Conservation (phyloP, 805 yeast genomes). For the Spathaspora arborariae region DNA sequence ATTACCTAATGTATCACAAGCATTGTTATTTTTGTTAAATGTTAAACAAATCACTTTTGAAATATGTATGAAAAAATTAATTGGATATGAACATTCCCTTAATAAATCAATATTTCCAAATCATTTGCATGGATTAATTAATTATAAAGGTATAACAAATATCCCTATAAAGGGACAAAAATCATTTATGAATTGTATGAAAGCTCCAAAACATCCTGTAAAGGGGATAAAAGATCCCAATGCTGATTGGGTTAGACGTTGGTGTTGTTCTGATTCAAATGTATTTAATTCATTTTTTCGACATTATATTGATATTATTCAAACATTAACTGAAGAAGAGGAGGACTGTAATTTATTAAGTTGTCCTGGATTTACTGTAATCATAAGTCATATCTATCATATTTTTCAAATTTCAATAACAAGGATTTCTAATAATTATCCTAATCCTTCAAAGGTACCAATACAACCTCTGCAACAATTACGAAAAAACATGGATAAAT, state of each 20-base stretch:
- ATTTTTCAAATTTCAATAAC: conserved; percentile 30
- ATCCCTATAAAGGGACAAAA: conserved; percentile 22
- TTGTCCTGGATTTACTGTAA: conserved; percentile 44
- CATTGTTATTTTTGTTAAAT: conserved; percentile 53
- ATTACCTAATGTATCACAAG: conserved; percentile 44
- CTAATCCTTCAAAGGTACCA: conserved; percentile 4
- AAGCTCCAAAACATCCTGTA: conserved; percentile 41
- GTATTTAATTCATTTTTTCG: conserved; percentile 59
- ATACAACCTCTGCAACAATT: neutral
- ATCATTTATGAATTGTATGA: conserved; percentile 28
- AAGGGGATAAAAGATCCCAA: conserved; percentile 52
- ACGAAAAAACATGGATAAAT: neutral
- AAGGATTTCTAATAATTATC: conserved; percentile 16
- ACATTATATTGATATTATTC: conserved; percentile 44
- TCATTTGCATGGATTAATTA: conserved; percentile 26
- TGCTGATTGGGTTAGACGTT: conserved; percentile 60
- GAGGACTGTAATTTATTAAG: conserved; percentile 11
- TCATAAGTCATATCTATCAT: conserved; percentile 46
- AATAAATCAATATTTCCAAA: conserved; percentile 20
- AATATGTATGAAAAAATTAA: conserved; percentile 6
- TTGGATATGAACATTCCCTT: neutral
- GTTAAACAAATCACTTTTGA: conserved; percentile 47
- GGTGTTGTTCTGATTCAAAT: conserved; percentile 56
- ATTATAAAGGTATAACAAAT: conserved; percentile 31
- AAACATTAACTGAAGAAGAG: conserved; percentile 6